Conservation (phyloP, 2,329 filamentous ascomycete species). For the Fusarium camptoceras region DNA sequence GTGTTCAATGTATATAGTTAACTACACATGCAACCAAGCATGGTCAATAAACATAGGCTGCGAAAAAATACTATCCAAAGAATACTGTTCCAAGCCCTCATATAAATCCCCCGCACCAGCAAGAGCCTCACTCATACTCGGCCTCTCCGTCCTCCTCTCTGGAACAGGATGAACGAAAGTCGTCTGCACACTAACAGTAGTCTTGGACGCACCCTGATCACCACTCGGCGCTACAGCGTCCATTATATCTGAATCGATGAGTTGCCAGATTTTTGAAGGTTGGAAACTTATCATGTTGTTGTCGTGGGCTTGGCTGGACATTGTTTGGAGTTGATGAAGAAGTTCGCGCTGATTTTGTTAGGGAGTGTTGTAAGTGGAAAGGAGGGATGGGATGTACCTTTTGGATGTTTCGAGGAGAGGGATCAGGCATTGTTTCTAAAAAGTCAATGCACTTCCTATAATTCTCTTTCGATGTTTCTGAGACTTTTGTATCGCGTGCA, state of each 20-base stretch:
- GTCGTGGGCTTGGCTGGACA: constrained; percentile 33
- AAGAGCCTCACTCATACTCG: not conserved
- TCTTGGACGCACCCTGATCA: constrained; percentile 22
- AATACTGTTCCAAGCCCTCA: constrained; percentile 31
- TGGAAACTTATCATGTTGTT: constrained; percentile 40
- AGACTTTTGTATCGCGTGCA: constrained; percentile 33
- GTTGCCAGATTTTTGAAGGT: constrained; percentile 35
- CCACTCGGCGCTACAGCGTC: constrained; percentile 26
- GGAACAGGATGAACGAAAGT: constrained; percentile 33
- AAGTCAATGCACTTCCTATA: constrained; percentile 31
- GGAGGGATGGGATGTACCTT: constrained; percentile 2
- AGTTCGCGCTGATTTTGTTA: constrained; percentile 16
- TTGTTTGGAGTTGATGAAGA: constrained; percentile 26
- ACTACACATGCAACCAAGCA: constrained; percentile 33
- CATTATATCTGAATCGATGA: constrained; percentile 33
- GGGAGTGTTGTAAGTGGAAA: rapidly evolving
- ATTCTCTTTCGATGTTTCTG: constrained; percentile 33
- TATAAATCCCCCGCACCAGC: constrained; percentile 9
- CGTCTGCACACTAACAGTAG: constrained; percentile 29
- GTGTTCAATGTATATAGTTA: not conserved
- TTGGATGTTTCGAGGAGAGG: constrained; percentile 19
- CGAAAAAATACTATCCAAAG: constrained; percentile 37
- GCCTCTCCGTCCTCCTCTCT: constrained; percentile 1
- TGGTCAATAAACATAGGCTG: constrained; percentile 39
- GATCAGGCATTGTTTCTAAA: constrained; percentile 32